Evolutionary conservation across 768 basidiomycete species (phyloP), one percentile per base, ranked within the genome.

Genomic region (Termitomyces bulborhizus): DNA sequence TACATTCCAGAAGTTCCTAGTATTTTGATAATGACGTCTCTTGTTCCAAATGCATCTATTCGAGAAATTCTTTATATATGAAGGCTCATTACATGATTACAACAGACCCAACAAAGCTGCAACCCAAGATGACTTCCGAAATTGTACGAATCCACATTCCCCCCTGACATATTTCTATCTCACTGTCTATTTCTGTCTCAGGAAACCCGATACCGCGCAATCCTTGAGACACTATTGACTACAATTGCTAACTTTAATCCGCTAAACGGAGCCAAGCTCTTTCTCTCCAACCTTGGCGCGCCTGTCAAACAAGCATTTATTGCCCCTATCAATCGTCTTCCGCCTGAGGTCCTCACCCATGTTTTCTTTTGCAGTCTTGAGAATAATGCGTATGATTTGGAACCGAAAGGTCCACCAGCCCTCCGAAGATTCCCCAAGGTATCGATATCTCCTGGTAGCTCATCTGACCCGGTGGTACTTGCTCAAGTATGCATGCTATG

Each of bases 401-500:
- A 21, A 6, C 13, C 31, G 24, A 18, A 16, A 7, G 45, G 51
- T 6, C 42, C 46, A 15, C 51, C 46, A 1, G 4, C 4, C 41
- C 39, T 41, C 16, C 42, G 56, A 8, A 53, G 26, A 11, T 49
- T 44, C 6, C 53, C 53, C 16, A 34, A 37, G 37, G 21, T 58
- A n/a, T 54, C 52, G 2, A 18, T 54, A 15, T 58, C 57, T n/a
- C 57, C 52, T 7, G 47, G 47, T 15, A 15, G 36, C 15, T 44
- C 34, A 4, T 50, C 53, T 13, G 57, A 58, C 43, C 57, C 52
- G 21, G 51, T 58, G 48, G 49, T 54, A 0, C 45, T 58, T 36
- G 52, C 57, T n/a, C 53, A 54, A 27, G 53, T 58, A 9, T 54
- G 52, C 44, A 51, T 48, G 43, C 43, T 50, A 16, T 58, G 57